Evolutionary conservation across 2,329 filamentous ascomycete species (phyloP).

Genomic region (Pyricularia pennisetigena): DNA sequence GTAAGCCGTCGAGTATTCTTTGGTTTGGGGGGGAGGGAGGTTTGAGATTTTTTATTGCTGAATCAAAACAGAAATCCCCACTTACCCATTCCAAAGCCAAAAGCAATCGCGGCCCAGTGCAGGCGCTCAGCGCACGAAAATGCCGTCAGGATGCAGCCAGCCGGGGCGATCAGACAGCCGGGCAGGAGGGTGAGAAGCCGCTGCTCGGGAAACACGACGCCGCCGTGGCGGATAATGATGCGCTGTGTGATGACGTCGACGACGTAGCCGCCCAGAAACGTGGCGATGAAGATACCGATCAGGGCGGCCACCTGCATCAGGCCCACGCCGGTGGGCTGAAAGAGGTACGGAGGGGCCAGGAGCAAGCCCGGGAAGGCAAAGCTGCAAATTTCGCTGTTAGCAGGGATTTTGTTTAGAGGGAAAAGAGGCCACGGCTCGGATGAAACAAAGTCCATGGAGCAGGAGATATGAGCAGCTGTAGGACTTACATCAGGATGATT

Average conservation of each 20-base stretch:
- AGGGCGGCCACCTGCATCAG: constrained; percentile 2
- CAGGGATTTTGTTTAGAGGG: neutral
- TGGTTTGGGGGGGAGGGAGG: no score
- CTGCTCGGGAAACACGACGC: neutral
- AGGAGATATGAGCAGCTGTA: neutral
- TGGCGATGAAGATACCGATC: constrained; percentile 16
- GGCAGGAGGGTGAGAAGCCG: neutral
- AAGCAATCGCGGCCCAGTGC: neutral
- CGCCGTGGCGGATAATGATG: neutral
- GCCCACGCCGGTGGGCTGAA: neutral
- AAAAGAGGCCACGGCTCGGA: neutral
- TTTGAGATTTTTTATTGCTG: no score
- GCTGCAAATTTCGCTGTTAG: neutral
- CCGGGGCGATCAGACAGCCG: neutral
- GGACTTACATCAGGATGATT: neutral
- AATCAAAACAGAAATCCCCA: neutral
- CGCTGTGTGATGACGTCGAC: neutral
- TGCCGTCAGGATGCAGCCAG: constrained; percentile 1
- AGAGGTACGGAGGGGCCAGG: neutral
- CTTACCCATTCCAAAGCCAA: neutral
- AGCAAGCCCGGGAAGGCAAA: neutral
- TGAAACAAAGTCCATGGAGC: no score
- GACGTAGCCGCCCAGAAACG: neutral
- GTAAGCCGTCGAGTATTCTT: neutral
- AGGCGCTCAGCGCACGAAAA: neutral